A percentile compares a stretch with the other conserved stretches of the same genome.
phyloP scores from a whole-genome alignment of 2,329 filamentous ascomycete genomes.

The Fusarium beomiforme region DNA sequence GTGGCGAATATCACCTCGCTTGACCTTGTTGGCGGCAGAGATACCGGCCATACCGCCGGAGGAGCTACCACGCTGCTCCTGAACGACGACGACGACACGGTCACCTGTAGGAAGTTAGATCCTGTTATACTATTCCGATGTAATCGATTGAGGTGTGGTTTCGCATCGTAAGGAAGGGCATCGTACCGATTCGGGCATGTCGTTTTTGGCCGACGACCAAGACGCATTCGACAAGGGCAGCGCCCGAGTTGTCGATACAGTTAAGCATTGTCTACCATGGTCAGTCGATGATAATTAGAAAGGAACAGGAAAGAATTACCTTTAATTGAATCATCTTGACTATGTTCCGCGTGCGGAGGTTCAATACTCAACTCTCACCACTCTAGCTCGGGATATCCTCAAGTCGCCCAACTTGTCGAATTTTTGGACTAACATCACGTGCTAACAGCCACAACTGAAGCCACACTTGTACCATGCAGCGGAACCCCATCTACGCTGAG shows the following conservation, averaged over 20 bases:
- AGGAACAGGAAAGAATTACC: slow-evolving; percentile 58
- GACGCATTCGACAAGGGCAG: slow-evolving; percentile 95
- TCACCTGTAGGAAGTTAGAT: slow-evolving; percentile 71
- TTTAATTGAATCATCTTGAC: slow-evolving; percentile 91
- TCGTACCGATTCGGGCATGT: slow-evolving; percentile 85
- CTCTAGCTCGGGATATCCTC: slow-evolving; percentile 32
- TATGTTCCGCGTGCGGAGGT: slow-evolving; percentile 27
- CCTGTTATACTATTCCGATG: not conserved
- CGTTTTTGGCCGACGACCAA: slow-evolving; percentile 92
- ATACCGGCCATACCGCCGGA: slow-evolving; percentile 77
- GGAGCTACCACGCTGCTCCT: slow-evolving; percentile 88
- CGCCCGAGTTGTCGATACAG: slow-evolving; percentile 99
- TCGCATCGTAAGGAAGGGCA: not conserved
- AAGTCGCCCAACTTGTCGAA: slow-evolving; percentile 28
- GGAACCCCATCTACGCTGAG: not conserved
- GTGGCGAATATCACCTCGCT: slow-evolving; percentile 94
- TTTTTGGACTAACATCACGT: slow-evolving; percentile 44
- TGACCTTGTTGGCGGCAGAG: slow-evolving; percentile 87
- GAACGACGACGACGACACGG: slow-evolving; percentile 95
- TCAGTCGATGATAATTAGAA: slow-evolving; percentile 29
- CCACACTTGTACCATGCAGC: not conserved
- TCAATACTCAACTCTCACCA: slow-evolving; percentile 38
- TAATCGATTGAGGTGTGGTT: not conserved
- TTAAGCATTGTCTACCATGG: slow-evolving; percentile 85
- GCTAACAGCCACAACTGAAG: slow-evolving; percentile 29